A percentile compares a stretch with the other conserved stretches of the same genome.
Conservation (phyloP, 2,329 filamentous ascomycete genomes). For the Neurospora sp. region DNA sequence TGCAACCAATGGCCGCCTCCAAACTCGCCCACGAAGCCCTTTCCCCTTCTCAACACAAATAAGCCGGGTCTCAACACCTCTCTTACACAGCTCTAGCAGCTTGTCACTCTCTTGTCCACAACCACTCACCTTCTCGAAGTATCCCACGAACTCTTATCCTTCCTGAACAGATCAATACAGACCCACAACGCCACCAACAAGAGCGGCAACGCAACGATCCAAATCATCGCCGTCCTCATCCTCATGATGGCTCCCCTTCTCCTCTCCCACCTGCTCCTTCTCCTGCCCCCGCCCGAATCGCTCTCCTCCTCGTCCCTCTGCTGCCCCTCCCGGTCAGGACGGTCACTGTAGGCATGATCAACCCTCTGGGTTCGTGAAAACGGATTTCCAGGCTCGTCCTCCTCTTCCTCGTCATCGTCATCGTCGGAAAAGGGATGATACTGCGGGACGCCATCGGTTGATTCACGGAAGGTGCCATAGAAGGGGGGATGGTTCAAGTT, state of each 20-base stretch:
- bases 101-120: neutral
- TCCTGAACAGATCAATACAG: neutral
- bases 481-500: neutral
- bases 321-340: neutral
- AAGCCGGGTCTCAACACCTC: neutral
- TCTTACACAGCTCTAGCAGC: neutral
- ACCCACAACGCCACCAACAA: neutral
- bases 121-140: neutral
- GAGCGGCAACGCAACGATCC: neutral
- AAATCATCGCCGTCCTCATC: neutral
- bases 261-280: neutral
- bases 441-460: neutral
- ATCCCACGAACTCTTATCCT: neutral
- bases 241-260: neutral
- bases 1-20: neutral
- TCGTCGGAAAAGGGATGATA: neutral
- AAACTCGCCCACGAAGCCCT: neutral
- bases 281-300: neutral
- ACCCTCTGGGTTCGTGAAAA: neutral
- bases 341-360: neutral
- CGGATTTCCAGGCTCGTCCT: neutral
- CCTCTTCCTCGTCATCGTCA: neutral
- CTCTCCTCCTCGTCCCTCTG: neutral
- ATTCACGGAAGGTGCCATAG: neutral
- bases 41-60: neutral